Evolutionary conservation across 169 alveolate genomes (phyloP).

Genomic region (Babesia bigemina): DNA sequence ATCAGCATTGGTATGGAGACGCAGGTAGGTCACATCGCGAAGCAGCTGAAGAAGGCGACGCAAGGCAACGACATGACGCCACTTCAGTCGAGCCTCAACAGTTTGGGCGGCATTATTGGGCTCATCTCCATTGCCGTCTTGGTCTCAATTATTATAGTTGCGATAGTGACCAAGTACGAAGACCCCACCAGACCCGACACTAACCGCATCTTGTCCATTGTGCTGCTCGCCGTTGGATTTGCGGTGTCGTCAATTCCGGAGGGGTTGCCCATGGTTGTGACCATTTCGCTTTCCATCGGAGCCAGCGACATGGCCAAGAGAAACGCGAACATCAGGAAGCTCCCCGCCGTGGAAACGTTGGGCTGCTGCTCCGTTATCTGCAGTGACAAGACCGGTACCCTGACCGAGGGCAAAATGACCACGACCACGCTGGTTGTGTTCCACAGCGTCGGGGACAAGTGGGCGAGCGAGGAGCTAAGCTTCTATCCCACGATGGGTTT

Average conservation of each 20-base stretch:
- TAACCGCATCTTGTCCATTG: slow-evolving; percentile 81
- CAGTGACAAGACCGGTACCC: slow-evolving; percentile 97
- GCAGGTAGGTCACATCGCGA: slow-evolving; percentile 96
- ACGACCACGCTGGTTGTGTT: slow-evolving; percentile 83
- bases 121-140: slow-evolving; percentile 73
- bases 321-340: slow-evolving; percentile 90
- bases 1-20: slow-evolving; percentile 90
- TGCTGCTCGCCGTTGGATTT: slow-evolving; percentile 94
- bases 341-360: slow-evolving; percentile 96
- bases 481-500: slow-evolving; percentile 88
- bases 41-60: slow-evolving; percentile 84
- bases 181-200: slow-evolving; percentile 88
- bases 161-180: slow-evolving; percentile 77
- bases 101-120: slow-evolving; percentile 87
- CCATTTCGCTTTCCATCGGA: slow-evolving; percentile 92
- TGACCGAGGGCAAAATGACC: slow-evolving; percentile 95
- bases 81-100: slow-evolving; percentile 81
- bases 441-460: slow-evolving; percentile 64
- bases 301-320: slow-evolving; percentile 93
- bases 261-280: slow-evolving; percentile 98
- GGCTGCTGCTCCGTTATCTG: slow-evolving; percentile 97
- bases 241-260: slow-evolving; percentile 95
- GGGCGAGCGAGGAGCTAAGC: slow-evolving; percentile 64
- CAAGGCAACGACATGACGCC: slow-evolving; percentile 79
- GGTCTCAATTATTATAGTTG: slow-evolving; percentile 80